phyloP scores from a whole-genome alignment of 1,284 basidiomycete genomes.

The Phlebopus sp. region DNA sequence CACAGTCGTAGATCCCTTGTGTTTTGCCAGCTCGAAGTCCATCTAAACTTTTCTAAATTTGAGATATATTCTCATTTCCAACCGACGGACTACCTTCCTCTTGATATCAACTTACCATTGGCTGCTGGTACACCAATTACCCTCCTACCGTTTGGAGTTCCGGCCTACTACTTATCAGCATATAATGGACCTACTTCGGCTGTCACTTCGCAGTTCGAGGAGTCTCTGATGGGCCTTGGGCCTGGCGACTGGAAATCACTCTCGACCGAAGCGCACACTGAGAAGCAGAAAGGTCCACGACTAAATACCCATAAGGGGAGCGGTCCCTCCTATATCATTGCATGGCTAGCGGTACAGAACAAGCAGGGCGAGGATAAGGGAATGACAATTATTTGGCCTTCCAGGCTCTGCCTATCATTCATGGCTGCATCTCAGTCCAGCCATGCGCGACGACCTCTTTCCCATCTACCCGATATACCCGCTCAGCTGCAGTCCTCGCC shows the following conservation, averaged over 20 bases:
- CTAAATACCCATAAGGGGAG: constrained; percentile 12
- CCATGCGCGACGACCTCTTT: constrained; percentile 44
- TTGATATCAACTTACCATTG: constrained; percentile 41
- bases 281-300: constrained; percentile 17
- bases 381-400: constrained; percentile 67
- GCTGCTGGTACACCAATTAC: constrained; percentile 61
- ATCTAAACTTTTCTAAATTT: constrained; percentile 47
- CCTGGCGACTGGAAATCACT: constrained; percentile 47
- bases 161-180: constrained; percentile 64
- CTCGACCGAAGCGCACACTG: constrained; percentile 11
- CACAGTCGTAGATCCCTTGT: constrained; percentile 48
- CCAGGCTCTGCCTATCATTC: constrained; percentile 54
- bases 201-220: constrained; percentile 60
- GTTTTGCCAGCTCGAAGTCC: constrained; percentile 58
- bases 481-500: constrained; percentile 66
- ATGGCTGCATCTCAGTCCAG: constrained; percentile 37
- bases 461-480: constrained; percentile 62
- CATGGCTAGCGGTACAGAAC: constrained; percentile 71
- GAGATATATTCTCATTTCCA: constrained; percentile 59
- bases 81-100: constrained; percentile 50
- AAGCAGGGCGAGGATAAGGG: constrained; percentile 76
- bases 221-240: constrained; percentile 58
- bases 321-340: constrained; percentile 54
- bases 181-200: constrained; percentile 63
- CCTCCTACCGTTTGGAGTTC: constrained; percentile 65